phyloP scores from a whole-genome alignment of 129 eudicot species.

The Chrysanthemum makinoi region DNA sequence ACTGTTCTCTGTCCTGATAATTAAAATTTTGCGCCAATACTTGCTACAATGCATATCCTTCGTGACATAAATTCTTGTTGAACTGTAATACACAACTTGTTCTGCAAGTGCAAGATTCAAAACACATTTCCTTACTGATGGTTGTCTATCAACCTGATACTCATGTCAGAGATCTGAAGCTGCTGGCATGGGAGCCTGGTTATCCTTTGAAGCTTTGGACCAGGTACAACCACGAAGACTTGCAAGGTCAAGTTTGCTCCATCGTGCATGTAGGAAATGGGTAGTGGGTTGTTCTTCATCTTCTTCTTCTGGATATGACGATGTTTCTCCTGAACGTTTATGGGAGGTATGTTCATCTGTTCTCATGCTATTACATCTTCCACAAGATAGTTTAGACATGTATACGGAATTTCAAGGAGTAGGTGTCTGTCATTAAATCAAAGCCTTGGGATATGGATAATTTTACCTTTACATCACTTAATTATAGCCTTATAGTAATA shows the following conservation, averaged over 20 bases:
- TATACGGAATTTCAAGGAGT: no score
- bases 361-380: conserved; percentile 13
- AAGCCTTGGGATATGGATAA: no score
- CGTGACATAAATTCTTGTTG: no score
- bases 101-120: conserved; percentile 14
- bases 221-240: conserved; percentile 26
- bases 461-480: no score
- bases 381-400: background rate
- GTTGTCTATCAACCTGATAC: conserved; percentile 23
- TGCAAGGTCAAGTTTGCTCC: conserved; percentile 32
- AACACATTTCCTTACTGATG: conserved; percentile 25
- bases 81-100: background rate
- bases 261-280: conserved; percentile 49
- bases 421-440: no score
- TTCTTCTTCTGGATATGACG: conserved; percentile 41
- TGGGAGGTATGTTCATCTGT: conserved; percentile 76
- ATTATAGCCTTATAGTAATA: no score
- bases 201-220: conserved; percentile 34
- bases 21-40: no score
- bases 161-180: conserved; percentile 60
- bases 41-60: no score
- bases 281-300: conserved; percentile 53
- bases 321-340: conserved; percentile 67
- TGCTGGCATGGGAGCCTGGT: conserved; percentile 20
- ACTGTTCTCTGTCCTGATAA: background rate